Percentiles rank a stretch among this genome's conserved stretches.
These are phyloP conservation scores for Brasenia schreberi DNA, from an alignment of 164 flowering plant genomes.

Conservation along the genomic window DNA sequence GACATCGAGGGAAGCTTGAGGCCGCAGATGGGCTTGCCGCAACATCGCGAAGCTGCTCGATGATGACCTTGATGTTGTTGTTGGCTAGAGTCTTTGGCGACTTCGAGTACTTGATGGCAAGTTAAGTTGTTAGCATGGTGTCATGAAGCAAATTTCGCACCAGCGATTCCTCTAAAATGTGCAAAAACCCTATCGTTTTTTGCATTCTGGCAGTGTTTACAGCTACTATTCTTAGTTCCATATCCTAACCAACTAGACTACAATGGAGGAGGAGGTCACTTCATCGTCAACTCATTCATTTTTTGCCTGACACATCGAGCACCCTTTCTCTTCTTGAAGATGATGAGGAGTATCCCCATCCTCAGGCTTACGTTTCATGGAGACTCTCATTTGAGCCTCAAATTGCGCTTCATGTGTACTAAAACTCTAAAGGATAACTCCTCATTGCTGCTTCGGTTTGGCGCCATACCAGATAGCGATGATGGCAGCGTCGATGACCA, in stretches of 20 bases:
- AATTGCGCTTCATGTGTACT: not conserved
- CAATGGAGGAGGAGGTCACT: not conserved
- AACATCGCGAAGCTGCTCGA: constrained; percentile 52
- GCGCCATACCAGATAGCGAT: constrained; percentile 5
- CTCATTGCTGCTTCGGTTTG: constrained; percentile 16
- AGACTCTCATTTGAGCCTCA: not conserved
- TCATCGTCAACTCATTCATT: not conserved
- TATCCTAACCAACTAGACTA: too few relatives aligned
- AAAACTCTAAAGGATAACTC: constrained; percentile 1
- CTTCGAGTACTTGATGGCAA: too few relatives aligned
- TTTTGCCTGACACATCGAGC: not conserved
- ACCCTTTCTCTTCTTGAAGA: not conserved
- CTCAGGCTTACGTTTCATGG: constrained; percentile 26
- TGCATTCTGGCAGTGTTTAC: too few relatives aligned
- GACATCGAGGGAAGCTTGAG: too few relatives aligned
- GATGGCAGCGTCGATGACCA: constrained; percentile 13
- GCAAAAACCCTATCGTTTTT: too few relatives aligned
- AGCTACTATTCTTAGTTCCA: too few relatives aligned
- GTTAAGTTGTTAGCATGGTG: too few relatives aligned
- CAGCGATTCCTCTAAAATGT: too few relatives aligned
- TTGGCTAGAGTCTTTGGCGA: too few relatives aligned
- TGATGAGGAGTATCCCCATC: constrained; percentile 18
- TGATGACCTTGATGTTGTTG: constrained; percentile 20
- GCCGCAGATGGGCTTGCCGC: constrained; percentile 38
- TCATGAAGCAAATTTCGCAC: too few relatives aligned